Percentiles rank a stretch among this genome's conserved stretches.
Conservation (phyloP, 441 rosid species). For the Eruca vesicaria region DNA sequence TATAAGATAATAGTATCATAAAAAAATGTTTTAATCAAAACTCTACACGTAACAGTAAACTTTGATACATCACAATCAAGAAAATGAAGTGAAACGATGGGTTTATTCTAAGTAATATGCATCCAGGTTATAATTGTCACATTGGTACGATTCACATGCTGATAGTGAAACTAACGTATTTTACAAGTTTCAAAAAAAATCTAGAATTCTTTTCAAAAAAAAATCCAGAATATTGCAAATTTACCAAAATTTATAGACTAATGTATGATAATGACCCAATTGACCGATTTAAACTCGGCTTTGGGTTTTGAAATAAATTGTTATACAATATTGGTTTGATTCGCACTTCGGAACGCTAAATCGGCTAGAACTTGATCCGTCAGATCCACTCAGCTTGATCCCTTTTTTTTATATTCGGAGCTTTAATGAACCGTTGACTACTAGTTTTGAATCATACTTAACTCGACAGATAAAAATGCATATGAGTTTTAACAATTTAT, state of each 20-base stretch:
- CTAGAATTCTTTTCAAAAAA: neutral
- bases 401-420: too few species aligned
- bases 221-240: constrained; percentile 14
- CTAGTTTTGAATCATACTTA: constrained; percentile 5
- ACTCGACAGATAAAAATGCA: neutral
- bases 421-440: neutral
- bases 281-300: neutral
- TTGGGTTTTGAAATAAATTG: neutral
- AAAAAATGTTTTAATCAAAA: too few species aligned
- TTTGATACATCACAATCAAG: constrained; percentile 20
- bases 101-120: constrained; percentile 10
- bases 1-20: too few species aligned
- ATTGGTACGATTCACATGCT: constrained; percentile 20
- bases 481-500: neutral
- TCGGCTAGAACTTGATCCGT: too few species aligned
- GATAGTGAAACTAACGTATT: constrained; percentile 26
- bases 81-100: constrained; percentile 1
- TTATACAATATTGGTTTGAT: too few species aligned
- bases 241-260: constrained; percentile 30
- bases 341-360: too few species aligned
- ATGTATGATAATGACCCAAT: constrained; percentile 16
- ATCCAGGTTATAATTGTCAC: neutral
- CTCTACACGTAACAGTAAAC: constrained; percentile 10
- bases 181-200: constrained; percentile 5
- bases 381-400: too few species aligned